A percentile compares a stretch with the other conserved stretches of the same genome.
These are phyloP conservation scores for Kodamaea arcana DNA, from an alignment of 1,139 yeast genomes.

Conservation along the genomic window DNA sequence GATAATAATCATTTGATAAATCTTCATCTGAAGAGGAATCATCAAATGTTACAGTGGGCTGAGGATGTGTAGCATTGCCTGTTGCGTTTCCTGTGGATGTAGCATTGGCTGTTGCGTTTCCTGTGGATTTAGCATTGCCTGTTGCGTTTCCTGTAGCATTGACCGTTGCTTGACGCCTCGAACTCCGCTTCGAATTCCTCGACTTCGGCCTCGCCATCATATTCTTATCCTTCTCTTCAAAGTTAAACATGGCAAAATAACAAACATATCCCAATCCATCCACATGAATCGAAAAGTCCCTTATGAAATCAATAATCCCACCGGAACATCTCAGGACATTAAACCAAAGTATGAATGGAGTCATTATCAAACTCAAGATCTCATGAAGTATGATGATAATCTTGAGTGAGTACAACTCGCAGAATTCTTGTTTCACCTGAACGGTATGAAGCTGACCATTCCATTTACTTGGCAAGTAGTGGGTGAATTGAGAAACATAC, in stretches of 20 bases:
- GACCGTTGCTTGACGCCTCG: not conserved
- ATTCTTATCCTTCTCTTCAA: conserved; percentile 56
- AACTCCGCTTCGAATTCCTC: conserved; percentile 11
- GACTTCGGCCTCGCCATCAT: conserved; percentile 37
- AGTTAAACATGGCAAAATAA: conserved; percentile 87
- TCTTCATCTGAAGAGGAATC: conserved; percentile 31
- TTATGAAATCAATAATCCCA: conserved; percentile 77
- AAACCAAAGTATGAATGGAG: conserved; percentile 87
- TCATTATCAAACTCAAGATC: conserved; percentile 70
- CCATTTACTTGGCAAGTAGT: conserved; percentile 86
- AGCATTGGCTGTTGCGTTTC: conserved; percentile 6
- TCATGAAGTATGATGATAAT: conserved; percentile 73
- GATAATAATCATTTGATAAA: conserved; percentile 28
- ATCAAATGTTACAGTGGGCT: conserved; percentile 9
- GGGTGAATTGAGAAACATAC: conserved; percentile 81
- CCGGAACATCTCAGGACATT: conserved; percentile 71
- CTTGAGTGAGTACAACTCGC: conserved; percentile 70
- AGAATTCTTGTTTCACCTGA: conserved; percentile 77
- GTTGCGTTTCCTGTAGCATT: not conserved
- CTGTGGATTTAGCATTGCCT: conserved; percentile 4
- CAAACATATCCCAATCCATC: conserved; percentile 96
- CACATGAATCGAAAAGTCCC: conserved; percentile 84
- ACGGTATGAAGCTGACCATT: conserved; percentile 78
- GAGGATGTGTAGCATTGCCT: conserved; percentile 5
- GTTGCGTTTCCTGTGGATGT: conserved; percentile 7